Evolutionary conservation across 148 eudicot genomes (phyloP), one percentile per base, ranked within the genome.

Genomic region (Vaccinium darrowii): DNA sequence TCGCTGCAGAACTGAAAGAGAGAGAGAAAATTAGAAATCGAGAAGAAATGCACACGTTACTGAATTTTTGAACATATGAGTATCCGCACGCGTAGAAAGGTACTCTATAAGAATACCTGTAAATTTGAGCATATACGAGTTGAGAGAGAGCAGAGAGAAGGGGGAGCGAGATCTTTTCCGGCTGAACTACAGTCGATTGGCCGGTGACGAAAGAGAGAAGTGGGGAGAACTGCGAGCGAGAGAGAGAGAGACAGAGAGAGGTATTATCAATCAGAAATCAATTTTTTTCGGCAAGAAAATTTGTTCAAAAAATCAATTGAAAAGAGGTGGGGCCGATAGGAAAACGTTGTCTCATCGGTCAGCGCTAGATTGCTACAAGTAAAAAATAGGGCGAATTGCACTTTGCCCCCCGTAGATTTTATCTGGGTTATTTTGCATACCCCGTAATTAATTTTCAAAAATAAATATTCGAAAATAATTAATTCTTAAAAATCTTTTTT

Each of bases 181-280:
- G 74, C 73, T 13, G 47, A 54, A 74, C 30, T 73, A 11, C 9
- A 27, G 56, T 50, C 14, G 27, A 80, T 71, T 72, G 77, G 82
- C 79, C 83, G 82, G 81, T 51, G 11, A 3, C 27, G 11, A 54
- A 12, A 78, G 65, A 73, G 39, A 25, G n/a, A 7, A 72, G 30
- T 7, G 67, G 75, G 85, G 33, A n/a, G 7, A 49, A 43, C 39
- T 2, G 39, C 9, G 71, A 23, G 30, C 9, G 52, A 30, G 63
- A 19, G 78, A 84, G 76, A 84, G 77, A n/a, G n/a, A n/a, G n/a
- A n/a, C n/a, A 78, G 77, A 65, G n/a, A 65, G 25, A 51, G 86
- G 49, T 77, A 78, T 78, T 65, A 33, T 60, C 27, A 76, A 76
- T n/a, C 12, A 11, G 50, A 50, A 76, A 58, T 53, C 15, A 72